Evolutionary conservation across 2,329 filamentous ascomycete species (phyloP), one percentile per base, ranked within the genome.

Genomic region (Coniochaeta ligniaria): DNA sequence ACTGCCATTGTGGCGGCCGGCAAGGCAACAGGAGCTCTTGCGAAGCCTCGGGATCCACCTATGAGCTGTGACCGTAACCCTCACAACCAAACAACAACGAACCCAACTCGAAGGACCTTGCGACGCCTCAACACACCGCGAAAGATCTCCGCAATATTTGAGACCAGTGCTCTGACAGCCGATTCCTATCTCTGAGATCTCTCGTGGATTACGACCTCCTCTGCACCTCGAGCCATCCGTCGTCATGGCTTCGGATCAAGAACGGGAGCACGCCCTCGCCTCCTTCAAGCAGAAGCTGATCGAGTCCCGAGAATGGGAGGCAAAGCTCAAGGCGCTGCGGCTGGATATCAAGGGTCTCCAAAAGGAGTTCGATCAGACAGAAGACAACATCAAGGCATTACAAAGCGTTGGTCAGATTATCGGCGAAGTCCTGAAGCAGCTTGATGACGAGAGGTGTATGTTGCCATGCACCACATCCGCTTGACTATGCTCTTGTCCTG

Each of bases 341-440:
- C 81, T 96, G 77, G 95, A 97, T 68, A 97, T 99, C 76, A 99
- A 98, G 80, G 92, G 90, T 62, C 78, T 98, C 60, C 92, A 96
- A 74, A 92, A 90, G 72, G 93, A 98, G 70, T 99, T 93, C 72
- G 94, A 99, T 75, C 87, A 94, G 67, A 98, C 95, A 59, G 95
- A 99, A 75, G 96, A 99, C 67, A 98, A 98, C 80, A 98, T 99
- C 83, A 99, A 99, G 82, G 95, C 95, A 67, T 81, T 99, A 71
- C 95, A 99, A 81, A 98, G 95, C 75, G 95, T 99, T 60, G 95
- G 95, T 58, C 95, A 99, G 80, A 99, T 99, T 76, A 98, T 99
- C 75, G 95, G 95, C 70, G 95, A 99, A 78, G 96, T 99, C 63
- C 80, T 99, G 72, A 99, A 99, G 82, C 96, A 99, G 81, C 84